phyloP scores from a whole-genome alignment of 768 basidiomycete species.

The Paxillus involutus region DNA sequence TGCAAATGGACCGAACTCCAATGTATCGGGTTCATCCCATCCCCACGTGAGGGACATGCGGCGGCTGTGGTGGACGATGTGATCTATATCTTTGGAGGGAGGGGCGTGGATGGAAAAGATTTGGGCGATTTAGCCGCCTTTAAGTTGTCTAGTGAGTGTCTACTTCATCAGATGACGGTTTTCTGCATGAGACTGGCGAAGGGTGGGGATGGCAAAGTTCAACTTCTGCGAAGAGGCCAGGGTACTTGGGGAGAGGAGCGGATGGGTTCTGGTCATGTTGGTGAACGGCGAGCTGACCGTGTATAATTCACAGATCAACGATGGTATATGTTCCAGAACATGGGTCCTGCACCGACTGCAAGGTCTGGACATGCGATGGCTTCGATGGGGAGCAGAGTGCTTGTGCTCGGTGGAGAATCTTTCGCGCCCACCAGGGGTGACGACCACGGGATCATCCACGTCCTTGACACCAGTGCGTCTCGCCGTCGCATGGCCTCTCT shows the following conservation, averaged over 20 bases:
- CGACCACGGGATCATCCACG: slow-evolving; percentile 80
- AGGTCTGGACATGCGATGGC: slow-evolving; percentile 99
- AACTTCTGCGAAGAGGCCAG: not conserved
- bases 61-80: slow-evolving; percentile 97
- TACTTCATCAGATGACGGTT: not conserved
- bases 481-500: not conserved
- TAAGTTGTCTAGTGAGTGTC: slow-evolving; percentile 87
- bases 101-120: slow-evolving; percentile 97
- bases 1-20: slow-evolving; percentile 87
- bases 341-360: slow-evolving; percentile 93
- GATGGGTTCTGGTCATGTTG: not conserved
- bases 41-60: slow-evolving; percentile 94
- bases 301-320: slow-evolving; percentile 66
- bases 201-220: not conserved
- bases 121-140: slow-evolving; percentile 93
- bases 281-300: slow-evolving; percentile 11
- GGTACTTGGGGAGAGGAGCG: slow-evolving; percentile 2
- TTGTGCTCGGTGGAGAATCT: slow-evolving; percentile 94
- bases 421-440: slow-evolving; percentile 71
- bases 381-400: slow-evolving; percentile 81
- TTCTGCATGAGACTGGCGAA: not conserved
- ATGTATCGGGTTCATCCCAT: slow-evolving; percentile 96
- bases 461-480: slow-evolving; percentile 89
- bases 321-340: slow-evolving; percentile 99
- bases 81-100: slow-evolving; percentile 95